These are phyloP conservation scores for Mallotus japonicus DNA, from an alignment of 441 rosid species.

Conservation along the genomic window DNA sequence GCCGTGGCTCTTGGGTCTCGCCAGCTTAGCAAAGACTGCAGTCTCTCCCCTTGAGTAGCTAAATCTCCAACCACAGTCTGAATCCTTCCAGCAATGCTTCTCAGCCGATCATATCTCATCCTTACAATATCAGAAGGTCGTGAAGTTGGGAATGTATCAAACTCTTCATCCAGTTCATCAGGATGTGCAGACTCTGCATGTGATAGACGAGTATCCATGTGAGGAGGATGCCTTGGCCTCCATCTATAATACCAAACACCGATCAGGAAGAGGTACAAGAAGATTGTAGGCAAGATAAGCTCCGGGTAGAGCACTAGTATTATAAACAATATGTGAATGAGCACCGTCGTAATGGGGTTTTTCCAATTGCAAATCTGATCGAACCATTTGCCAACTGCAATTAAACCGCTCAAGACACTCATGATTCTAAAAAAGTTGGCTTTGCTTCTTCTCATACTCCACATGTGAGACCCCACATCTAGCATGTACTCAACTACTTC, in stretches of 20 bases:
- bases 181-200: constrained; percentile 85
- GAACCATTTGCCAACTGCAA: constrained; percentile 91
- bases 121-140: constrained; percentile 68
- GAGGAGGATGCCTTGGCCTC: constrained; percentile 96
- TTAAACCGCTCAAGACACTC: constrained; percentile 72
- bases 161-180: constrained; percentile 92
- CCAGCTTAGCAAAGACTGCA: constrained; percentile 93
- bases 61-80: constrained; percentile 95
- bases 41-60: constrained; percentile 94
- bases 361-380: constrained; percentile 94
- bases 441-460: constrained; percentile 99
- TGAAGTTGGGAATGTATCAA: constrained; percentile 86
- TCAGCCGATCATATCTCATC: constrained; percentile 87
- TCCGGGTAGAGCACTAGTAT: constrained; percentile 91
- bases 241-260: constrained; percentile 93
- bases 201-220: constrained; percentile 95
- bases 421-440: constrained; percentile 92
- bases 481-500: constrained; percentile 97
- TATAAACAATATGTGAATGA: constrained; percentile 85
- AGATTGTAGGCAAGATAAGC: constrained; percentile 83
- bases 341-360: constrained; percentile 83
- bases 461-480: constrained; percentile 96
- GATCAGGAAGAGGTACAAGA: constrained; percentile 88
- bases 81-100: constrained; percentile 92
- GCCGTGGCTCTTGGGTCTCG: constrained; percentile 94